Evolutionary conservation across 2,329 filamentous ascomycete genomes (phyloP).

Genomic region (Xylariaceae sp.): DNA sequence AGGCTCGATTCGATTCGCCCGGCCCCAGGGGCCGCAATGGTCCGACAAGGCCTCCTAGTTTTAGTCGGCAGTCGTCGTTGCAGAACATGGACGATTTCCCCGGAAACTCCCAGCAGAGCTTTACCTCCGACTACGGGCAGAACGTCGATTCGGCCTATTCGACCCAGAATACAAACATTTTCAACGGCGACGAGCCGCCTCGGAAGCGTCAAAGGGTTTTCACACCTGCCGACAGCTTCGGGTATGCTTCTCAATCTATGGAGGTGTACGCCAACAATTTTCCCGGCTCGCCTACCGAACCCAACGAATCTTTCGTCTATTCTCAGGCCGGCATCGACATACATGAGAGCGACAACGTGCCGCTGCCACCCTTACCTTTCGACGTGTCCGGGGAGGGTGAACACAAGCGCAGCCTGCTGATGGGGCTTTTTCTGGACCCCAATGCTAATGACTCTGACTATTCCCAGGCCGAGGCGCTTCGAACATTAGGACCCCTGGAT

Average conservation of each 20-base stretch:
- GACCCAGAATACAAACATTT: constrained; percentile 55
- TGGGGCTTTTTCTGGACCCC: constrained; percentile 80
- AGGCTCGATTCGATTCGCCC: constrained; percentile 90
- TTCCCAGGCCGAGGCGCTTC: constrained; percentile 75
- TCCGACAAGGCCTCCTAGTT: constrained; percentile 67
- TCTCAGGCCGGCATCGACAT: constrained; percentile 52
- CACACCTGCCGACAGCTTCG: constrained; percentile 61
- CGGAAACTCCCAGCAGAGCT: constrained; percentile 81
- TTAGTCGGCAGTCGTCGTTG: constrained; percentile 71
- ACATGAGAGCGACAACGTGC: constrained; percentile 57
- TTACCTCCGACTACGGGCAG: constrained; percentile 75
- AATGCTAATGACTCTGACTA: constrained; percentile 65
- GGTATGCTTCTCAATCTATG: constrained; percentile 50
- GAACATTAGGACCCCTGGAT: constrained; percentile 75
- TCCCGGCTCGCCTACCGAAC: constrained; percentile 76
- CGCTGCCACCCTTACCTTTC: constrained; percentile 66
- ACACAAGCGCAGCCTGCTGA: constrained; percentile 77
- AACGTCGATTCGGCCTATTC: constrained; percentile 71
- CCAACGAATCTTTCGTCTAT: constrained; percentile 78
- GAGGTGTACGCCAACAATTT: constrained; percentile 53
- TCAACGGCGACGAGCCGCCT: constrained; percentile 72
- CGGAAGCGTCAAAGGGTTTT: constrained; percentile 73
- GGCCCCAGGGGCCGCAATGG: constrained; percentile 68
- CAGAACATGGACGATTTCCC: constrained; percentile 71
- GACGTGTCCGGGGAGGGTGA: constrained; percentile 68